These are phyloP conservation scores for Nymphaea colorata DNA, from an alignment of 164 flowering plant genomes.

Conservation along the genomic window DNA sequence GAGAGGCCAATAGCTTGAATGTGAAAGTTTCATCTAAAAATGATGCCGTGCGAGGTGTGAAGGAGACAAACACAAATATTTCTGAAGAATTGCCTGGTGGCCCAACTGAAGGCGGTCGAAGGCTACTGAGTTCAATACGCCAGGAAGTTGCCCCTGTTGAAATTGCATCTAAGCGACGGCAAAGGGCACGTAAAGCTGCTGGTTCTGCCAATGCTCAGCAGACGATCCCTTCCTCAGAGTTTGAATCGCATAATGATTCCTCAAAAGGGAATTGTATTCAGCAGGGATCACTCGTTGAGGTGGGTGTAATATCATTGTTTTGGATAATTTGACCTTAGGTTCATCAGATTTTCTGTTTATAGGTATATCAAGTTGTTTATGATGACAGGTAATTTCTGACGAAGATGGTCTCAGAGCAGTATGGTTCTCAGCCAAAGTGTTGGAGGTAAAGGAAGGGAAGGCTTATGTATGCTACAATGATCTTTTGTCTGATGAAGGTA, in stretches of 20 bases:
- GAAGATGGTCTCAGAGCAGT: conserved; percentile 38
- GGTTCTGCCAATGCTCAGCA: conserved; percentile 23
- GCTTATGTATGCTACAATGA: conserved; percentile 53
- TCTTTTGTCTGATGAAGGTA: conserved; percentile 46
- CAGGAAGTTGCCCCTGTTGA: conserved; percentile 19
- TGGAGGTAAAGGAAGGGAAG: conserved; percentile 54
- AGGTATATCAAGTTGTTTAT: background rate
- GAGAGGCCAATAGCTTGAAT: background rate
- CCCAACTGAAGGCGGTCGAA: conserved; percentile 12
- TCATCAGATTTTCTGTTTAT: too few species aligned
- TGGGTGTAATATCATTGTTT: conserved; percentile 11
- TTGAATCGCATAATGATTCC: conserved; percentile 14
- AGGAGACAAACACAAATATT: background rate
- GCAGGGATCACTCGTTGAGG: conserved; percentile 86
- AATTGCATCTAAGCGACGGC: conserved; percentile 17
- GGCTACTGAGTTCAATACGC: conserved; percentile 18
- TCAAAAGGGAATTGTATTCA: conserved; percentile 22
- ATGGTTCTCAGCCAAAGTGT: conserved; percentile 67
- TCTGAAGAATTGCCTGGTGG: conserved; percentile 13
- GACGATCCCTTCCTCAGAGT: conserved; percentile 27
- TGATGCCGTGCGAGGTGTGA: background rate
- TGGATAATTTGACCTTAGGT: background rate
- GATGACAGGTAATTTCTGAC: conserved; percentile 51
- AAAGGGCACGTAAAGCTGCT: conserved; percentile 19
- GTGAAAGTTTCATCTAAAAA: background rate